These are phyloP conservation scores for Fusarium piperis DNA, from an alignment of 2,329 filamentous ascomycete species.

Conservation along the genomic window DNA sequence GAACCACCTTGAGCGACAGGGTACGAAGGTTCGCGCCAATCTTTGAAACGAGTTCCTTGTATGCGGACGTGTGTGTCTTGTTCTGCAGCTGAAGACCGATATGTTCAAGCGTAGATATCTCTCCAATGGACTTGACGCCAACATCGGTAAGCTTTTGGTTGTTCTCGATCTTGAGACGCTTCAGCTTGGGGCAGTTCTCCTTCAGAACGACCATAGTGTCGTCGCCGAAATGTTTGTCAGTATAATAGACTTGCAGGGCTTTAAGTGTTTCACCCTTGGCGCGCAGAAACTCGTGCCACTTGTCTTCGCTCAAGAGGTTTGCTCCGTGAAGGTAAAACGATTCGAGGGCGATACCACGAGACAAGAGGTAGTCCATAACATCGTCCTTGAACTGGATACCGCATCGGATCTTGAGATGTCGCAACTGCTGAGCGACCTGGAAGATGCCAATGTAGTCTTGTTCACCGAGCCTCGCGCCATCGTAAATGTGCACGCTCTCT, in stretches of 20 bases:
- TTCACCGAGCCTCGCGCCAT: slow-evolving; percentile 71
- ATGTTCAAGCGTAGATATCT: slow-evolving; percentile 73
- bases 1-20: slow-evolving; percentile 78
- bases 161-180: slow-evolving; percentile 80
- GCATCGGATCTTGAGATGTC: slow-evolving; percentile 79
- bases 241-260: slow-evolving; percentile 80
- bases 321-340: slow-evolving; percentile 83
- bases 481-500: slow-evolving; percentile 65
- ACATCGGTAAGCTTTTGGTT: slow-evolving; percentile 78
- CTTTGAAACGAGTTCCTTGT: slow-evolving; percentile 68
- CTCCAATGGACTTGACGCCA: slow-evolving; percentile 72
- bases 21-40: slow-evolving; percentile 77
- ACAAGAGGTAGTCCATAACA: slow-evolving; percentile 82
- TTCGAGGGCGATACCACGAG: slow-evolving; percentile 74
- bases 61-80: slow-evolving; percentile 63
- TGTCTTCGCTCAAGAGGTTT: slow-evolving; percentile 81
- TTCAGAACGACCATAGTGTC: slow-evolving; percentile 71
- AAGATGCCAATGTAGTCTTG: slow-evolving; percentile 86
- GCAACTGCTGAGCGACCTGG: slow-evolving; percentile 74
- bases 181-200: slow-evolving; percentile 72
- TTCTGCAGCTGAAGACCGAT: slow-evolving; percentile 76
- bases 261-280: slow-evolving; percentile 72
- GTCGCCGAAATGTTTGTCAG: slow-evolving; percentile 84
- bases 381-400: slow-evolving; percentile 92
- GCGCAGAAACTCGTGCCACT: slow-evolving; percentile 77